Conservation (phyloP, 2,329 filamentous ascomycete species). For the Neopestalotiopsis clavispora region DNA sequence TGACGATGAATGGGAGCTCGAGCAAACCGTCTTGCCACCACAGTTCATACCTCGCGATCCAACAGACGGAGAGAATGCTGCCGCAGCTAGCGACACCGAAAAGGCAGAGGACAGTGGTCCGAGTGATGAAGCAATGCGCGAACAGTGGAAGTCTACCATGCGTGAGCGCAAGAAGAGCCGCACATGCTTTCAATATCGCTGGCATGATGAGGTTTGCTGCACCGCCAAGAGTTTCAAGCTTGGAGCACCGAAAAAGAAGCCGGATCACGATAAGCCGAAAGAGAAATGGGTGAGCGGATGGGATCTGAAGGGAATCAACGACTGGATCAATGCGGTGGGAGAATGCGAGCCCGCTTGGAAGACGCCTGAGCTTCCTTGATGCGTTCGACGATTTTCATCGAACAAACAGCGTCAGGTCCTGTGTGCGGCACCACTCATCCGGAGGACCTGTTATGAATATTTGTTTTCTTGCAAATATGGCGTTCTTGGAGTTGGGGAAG, state of each 20-base stretch:
- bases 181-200: slow-evolving; percentile 52
- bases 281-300: slow-evolving; percentile 48
- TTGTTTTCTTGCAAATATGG: neutral
- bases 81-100: slow-evolving; percentile 31
- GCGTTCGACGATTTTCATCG: neutral
- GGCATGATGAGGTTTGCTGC: slow-evolving; percentile 49
- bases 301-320: slow-evolving; percentile 51
- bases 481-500: neutral
- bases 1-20: slow-evolving; percentile 37
- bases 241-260: slow-evolving; percentile 41
- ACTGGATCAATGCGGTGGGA: slow-evolving; percentile 51
- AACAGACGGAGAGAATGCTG: slow-evolving; percentile 31
- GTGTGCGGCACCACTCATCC: too few species aligned
- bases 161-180: slow-evolving; percentile 38
- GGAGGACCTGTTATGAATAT: neutral
- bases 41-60: slow-evolving; percentile 17
- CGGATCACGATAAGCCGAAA: slow-evolving; percentile 30
- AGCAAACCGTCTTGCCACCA: slow-evolving; percentile 2
- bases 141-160: slow-evolving; percentile 27
- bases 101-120: slow-evolving; percentile 32
- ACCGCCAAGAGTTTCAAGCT: slow-evolving; percentile 49
- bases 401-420: neutral
- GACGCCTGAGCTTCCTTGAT: slow-evolving; percentile 16
- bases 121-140: slow-evolving; percentile 27
- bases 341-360: slow-evolving; percentile 49